These are phyloP conservation scores for Tetragonia tetragonoides DNA, from an alignment of 148 eudicot genomes.

Conservation along the genomic window DNA sequence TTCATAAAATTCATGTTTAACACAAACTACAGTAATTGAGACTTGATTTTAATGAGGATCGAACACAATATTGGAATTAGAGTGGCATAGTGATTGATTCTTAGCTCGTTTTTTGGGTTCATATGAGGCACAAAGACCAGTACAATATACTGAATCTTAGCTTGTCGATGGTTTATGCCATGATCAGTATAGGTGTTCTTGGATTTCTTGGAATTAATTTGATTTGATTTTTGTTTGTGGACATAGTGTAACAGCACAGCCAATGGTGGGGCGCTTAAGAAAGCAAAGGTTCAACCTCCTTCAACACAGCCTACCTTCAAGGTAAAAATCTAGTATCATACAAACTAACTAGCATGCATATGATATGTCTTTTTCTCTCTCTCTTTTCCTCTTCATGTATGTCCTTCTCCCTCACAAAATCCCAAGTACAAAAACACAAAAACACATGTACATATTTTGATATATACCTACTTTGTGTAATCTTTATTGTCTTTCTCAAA, in stretches of 20 bases:
- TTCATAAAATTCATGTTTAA: no score
- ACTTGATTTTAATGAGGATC: no score
- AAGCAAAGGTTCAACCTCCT: constrained; percentile 76
- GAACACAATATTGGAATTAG: no score
- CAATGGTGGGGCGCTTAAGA: constrained; percentile 65
- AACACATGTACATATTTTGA: constrained; percentile 16
- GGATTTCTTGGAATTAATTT: no score
- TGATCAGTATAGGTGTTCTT: no score
- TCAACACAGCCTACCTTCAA: constrained; percentile 68
- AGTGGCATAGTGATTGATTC: no score
- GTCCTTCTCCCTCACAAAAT: constrained; percentile 25
- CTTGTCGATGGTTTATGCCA: no score
- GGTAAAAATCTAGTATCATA: constrained; percentile 34
- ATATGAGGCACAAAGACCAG: no score
- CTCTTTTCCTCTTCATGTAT: background rate
- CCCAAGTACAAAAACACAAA: constrained; percentile 39
- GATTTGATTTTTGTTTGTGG: constrained; percentile 3
- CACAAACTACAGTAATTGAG: no score
- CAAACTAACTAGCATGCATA: background rate
- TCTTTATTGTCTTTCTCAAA: constrained; percentile 56
- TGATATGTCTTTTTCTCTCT: background rate
- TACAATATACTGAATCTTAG: no score
- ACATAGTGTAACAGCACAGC: constrained; percentile 58
- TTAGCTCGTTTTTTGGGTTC: background rate
- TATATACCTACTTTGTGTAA: constrained; percentile 44